Conservation (phyloP, 1,284 basidiomycete species). For the Schizophyllum amplum region DNA sequence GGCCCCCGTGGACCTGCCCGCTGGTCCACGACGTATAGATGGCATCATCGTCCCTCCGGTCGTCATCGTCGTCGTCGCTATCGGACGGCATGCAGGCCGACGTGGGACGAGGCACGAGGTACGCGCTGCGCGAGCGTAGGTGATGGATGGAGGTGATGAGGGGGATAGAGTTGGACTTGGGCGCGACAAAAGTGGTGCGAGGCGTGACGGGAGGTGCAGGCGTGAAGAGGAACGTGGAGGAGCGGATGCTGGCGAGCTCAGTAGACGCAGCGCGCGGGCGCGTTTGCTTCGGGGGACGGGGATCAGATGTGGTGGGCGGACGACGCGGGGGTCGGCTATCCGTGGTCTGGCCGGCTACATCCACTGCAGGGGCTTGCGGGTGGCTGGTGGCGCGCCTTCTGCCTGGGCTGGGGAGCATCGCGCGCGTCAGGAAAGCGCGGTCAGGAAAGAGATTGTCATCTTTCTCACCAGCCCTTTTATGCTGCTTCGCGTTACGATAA, state of each 20-base stretch:
- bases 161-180: slow-evolving; percentile 18
- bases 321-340: background rate
- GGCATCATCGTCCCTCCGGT: slow-evolving; percentile 13
- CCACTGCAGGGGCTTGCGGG: background rate
- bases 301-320: background rate
- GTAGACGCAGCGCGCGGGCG: background rate
- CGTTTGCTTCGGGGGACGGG: background rate
- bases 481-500: background rate
- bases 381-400: background rate
- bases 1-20: slow-evolving; percentile 25
- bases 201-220: slow-evolving; percentile 13
- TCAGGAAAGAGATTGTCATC: background rate
- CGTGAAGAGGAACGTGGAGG: slow-evolving; percentile 10
- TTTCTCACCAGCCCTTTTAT: background rate
- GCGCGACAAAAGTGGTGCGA: slow-evolving; percentile 4
- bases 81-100: slow-evolving; percentile 15
- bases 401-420: too few relatives aligned
- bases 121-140: slow-evolving; percentile 9
- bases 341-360: background rate
- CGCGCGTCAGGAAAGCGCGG: background rate
- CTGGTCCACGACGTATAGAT: slow-evolving; percentile 19
- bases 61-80: slow-evolving; percentile 20
- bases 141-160: slow-evolving; percentile 14
- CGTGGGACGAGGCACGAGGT: slow-evolving; percentile 1
- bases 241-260: background rate